Conservation (phyloP, 1,139 yeast genomes). For the Blastobotrys buckinghamii region DNA sequence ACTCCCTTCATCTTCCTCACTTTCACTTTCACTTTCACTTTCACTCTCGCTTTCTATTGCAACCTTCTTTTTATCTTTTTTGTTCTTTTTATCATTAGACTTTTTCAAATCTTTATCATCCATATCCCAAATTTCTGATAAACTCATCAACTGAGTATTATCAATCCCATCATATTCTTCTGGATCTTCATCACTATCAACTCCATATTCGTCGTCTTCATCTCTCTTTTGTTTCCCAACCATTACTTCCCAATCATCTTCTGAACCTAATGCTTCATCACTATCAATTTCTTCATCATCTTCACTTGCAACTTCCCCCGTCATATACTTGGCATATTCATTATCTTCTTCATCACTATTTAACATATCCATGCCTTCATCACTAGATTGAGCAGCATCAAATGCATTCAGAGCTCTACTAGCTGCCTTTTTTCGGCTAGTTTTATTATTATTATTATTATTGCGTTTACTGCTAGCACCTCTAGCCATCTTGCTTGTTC, state of each 20-base stretch:
- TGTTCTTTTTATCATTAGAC: slow-evolving; percentile 17
- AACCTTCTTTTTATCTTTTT: slow-evolving; percentile 1
- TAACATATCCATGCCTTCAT: slow-evolving; percentile 27
- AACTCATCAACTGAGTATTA: slow-evolving; percentile 64
- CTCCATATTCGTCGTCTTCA: slow-evolving; percentile 16
- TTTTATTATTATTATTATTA: background rate
- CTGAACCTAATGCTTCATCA: slow-evolving; percentile 38
- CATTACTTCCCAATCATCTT: slow-evolving; percentile 26
- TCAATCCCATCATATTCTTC: slow-evolving; percentile 47
- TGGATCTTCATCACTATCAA: slow-evolving; percentile 35
- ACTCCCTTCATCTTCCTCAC: slow-evolving; percentile 48
- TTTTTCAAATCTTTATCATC: slow-evolving; percentile 43
- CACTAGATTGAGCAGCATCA: slow-evolving; percentile 39
- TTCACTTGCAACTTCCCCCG: slow-evolving; percentile 29
- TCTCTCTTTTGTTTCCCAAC: slow-evolving; percentile 20
- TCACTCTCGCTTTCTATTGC: background rate
- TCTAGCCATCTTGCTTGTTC: too few relatives aligned
- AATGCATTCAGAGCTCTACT: slow-evolving; percentile 40
- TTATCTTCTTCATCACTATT: slow-evolving; percentile 20
- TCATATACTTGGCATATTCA: slow-evolving; percentile 31
- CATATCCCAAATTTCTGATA: slow-evolving; percentile 85
- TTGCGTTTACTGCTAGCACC: too few relatives aligned
- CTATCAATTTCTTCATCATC: slow-evolving; percentile 42
- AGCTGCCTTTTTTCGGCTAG: background rate
- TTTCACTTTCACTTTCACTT: slow-evolving; percentile 37